Evolutionary conservation across 805 yeast species (phyloP).

Genomic region (Yamadazyma kitorensis): DNA sequence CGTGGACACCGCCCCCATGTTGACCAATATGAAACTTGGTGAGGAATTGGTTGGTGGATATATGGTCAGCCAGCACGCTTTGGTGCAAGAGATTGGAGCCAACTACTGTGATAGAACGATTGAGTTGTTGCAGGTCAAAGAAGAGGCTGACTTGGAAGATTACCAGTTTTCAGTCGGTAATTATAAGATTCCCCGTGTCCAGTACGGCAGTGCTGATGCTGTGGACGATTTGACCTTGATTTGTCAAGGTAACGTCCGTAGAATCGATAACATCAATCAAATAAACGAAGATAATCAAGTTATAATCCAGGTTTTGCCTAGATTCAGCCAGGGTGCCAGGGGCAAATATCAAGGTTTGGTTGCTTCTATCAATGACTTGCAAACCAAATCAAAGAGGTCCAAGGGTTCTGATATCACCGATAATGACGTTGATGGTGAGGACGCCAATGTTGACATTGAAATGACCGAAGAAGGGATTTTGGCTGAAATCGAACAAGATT

Average conservation of each 20-base stretch:
- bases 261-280: constrained; percentile 1
- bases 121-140: constrained; percentile 1
- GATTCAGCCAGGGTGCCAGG: constrained; percentile 2
- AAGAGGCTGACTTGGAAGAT: not conserved
- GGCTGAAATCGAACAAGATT: constrained; percentile 28
- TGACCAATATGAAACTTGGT: constrained; percentile 4
- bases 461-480: constrained; percentile 2
- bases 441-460: constrained; percentile 1
- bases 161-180: not conserved
- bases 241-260: constrained; percentile 5
- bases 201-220: constrained; percentile 1
- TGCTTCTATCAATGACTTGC: constrained; percentile 9
- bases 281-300: not conserved
- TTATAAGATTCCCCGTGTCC: constrained; percentile 3
- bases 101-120: constrained; percentile 1
- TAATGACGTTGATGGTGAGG: not conserved
- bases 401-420: constrained; percentile 4
- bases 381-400: not conserved
- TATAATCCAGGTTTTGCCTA: constrained; percentile 6
- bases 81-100: constrained; percentile 14
- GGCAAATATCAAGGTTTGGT: constrained; percentile 2
- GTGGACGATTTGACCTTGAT: constrained; percentile 1
- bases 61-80: constrained; percentile 17
- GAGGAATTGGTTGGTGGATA: constrained; percentile 7
- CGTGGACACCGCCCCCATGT: constrained; percentile 18